phyloP scores from a whole-genome alignment of 768 basidiomycete species.

The Mrakia gelida region DNA sequence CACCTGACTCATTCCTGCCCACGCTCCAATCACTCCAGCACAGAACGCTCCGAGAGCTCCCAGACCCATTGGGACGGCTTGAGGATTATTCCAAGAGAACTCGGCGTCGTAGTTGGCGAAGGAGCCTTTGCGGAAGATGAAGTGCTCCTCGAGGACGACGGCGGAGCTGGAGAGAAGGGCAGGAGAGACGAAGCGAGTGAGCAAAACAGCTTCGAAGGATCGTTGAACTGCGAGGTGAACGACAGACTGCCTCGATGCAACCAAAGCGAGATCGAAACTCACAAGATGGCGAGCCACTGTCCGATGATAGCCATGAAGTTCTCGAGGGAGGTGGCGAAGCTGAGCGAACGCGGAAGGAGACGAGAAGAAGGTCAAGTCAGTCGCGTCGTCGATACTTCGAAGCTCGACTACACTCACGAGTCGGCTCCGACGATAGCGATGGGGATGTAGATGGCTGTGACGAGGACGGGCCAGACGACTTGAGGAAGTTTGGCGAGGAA shows the following conservation, averaged over 20 bases:
- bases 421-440: constrained; percentile 52
- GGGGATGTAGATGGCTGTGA: constrained; percentile 51
- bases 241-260: no score
- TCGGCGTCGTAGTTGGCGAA: constrained; percentile 46
- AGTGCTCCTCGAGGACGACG: constrained; percentile 54
- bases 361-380: not conserved
- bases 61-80: constrained; percentile 46
- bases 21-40: constrained; percentile 47
- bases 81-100: constrained; percentile 42
- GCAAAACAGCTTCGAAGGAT: no score
- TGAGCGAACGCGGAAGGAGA: not conserved
- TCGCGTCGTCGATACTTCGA: no score
- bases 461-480: constrained; percentile 39
- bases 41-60: constrained; percentile 46
- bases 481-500: constrained; percentile 50
- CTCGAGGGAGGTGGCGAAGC: constrained; percentile 49
- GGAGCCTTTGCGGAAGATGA: constrained; percentile 50
- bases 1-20: constrained; percentile 43
- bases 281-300: constrained; percentile 57
- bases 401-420: constrained; percentile 33
- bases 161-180: no score
- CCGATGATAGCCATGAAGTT: constrained; percentile 42
- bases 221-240: no score
- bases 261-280: no score
- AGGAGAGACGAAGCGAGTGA: no score